Evolutionary conservation across 257 asterid genomes (phyloP).

Genomic region (Solanum arcanum): DNA sequence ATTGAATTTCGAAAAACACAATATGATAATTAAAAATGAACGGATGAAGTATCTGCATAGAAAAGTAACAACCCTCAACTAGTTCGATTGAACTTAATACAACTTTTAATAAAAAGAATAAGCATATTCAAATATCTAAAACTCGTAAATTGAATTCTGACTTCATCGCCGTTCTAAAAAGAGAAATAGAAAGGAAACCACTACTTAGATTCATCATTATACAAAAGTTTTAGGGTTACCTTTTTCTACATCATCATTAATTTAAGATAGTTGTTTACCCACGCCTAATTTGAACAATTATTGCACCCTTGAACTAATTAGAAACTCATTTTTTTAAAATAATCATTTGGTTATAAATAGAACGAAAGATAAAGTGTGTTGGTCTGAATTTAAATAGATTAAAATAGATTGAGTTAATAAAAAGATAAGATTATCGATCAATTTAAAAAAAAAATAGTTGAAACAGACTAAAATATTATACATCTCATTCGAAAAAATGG

Average conservation of each 20-base stretch:
- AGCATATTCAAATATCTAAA: neutral
- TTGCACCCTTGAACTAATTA: conserved; percentile 22
- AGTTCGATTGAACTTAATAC: neutral
- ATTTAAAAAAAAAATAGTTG: neutral
- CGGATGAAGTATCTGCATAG: neutral
- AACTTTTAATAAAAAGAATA: neutral
- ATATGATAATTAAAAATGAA: too few species aligned
- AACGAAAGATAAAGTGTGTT: neutral
- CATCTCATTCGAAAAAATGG: too few species aligned
- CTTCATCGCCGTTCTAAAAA: neutral
- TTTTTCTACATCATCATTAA: conserved; percentile 36
- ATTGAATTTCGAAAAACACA: too few species aligned
- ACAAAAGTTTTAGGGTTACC: conserved; percentile 24
- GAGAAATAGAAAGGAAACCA: neutral
- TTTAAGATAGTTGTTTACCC: conserved; percentile 35
- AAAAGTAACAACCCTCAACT: neutral
- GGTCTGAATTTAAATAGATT: rapidly evolving
- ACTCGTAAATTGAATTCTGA: neutral
- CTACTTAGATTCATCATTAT: conserved; percentile 3
- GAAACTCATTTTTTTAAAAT: neutral
- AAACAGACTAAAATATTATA: too few species aligned
- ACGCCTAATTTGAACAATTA: conserved; percentile 54
- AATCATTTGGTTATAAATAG: neutral
- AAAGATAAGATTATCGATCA: neutral
- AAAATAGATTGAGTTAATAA: too few species aligned